phyloP scores from a whole-genome alignment of 441 rosid genomes.

The Gossypium davidsonii region DNA sequence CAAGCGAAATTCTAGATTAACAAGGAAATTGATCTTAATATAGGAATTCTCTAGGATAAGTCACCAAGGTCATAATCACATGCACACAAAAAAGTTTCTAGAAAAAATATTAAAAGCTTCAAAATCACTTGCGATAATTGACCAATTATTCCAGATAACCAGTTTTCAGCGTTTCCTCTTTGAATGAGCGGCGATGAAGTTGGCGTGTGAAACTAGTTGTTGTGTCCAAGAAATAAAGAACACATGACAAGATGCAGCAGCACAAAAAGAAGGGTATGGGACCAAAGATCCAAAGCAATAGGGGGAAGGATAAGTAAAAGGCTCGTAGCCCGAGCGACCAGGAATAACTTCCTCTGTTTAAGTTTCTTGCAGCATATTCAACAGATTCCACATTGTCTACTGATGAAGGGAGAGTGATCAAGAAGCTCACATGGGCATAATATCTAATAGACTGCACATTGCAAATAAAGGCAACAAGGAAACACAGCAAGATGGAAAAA shows the following conservation, averaged over 20 bases:
- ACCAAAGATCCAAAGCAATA: slow-evolving; percentile 83
- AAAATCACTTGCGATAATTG: slow-evolving; percentile 24
- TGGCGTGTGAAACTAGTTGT: slow-evolving; percentile 54
- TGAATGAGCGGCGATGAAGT: slow-evolving; percentile 52
- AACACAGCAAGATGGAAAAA: slow-evolving; percentile 69
- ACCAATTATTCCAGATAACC: slow-evolving; percentile 38
- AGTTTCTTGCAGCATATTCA: slow-evolving; percentile 65
- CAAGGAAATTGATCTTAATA: not conserved
- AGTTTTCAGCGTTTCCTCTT: slow-evolving; percentile 19
- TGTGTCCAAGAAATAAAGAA: slow-evolving; percentile 81
- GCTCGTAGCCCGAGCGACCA: slow-evolving; percentile 91
- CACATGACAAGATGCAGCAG: slow-evolving; percentile 44
- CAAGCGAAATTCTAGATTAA: not conserved
- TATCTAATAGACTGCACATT: slow-evolving; percentile 85
- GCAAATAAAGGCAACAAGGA: slow-evolving; percentile 82
- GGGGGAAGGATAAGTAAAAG: slow-evolving; percentile 79
- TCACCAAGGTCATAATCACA: not conserved
- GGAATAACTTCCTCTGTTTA: slow-evolving; percentile 77
- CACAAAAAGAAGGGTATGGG: slow-evolving; percentile 84
- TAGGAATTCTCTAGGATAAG: not conserved
- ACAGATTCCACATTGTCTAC: slow-evolving; percentile 42
- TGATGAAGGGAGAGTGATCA: slow-evolving; percentile 57
- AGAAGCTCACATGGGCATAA: slow-evolving; percentile 82
- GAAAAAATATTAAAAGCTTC: not conserved
- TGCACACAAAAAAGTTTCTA: not conserved